These are phyloP conservation scores for Microcyclosporella mali DNA, from an alignment of 2,329 filamentous ascomycete genomes.

Conservation along the genomic window DNA sequence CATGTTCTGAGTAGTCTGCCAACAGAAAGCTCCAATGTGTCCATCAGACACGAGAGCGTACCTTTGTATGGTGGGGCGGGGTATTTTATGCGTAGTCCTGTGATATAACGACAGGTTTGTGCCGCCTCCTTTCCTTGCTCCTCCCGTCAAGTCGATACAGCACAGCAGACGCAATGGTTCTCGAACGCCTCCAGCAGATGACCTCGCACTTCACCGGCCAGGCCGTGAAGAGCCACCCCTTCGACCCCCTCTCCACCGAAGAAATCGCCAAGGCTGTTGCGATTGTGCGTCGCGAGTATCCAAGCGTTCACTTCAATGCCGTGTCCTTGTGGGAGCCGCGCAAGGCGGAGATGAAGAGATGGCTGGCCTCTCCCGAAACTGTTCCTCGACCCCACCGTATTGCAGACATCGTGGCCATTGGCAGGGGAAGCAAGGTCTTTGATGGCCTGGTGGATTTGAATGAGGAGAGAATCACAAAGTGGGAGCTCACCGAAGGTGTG, in stretches of 20 bases:
- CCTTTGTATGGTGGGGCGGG: not conserved
- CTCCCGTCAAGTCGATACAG: not conserved
- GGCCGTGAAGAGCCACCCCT: slow-evolving; percentile 56
- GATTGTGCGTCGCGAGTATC: slow-evolving; percentile 63
- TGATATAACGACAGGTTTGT: not conserved
- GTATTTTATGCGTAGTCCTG: not conserved
- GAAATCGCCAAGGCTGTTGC: slow-evolving; percentile 70
- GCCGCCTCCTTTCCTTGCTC: not conserved
- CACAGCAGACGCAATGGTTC: slow-evolving; percentile 21
- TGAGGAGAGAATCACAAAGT: slow-evolving; percentile 60
- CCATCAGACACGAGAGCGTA: not conserved
- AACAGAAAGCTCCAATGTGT: slow-evolving; percentile 1
- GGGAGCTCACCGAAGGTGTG: slow-evolving; percentile 68
- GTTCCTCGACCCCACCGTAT: slow-evolving; percentile 60
- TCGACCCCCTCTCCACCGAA: slow-evolving; percentile 65
- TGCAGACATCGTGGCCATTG: slow-evolving; percentile 79
- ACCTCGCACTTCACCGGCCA: slow-evolving; percentile 55
- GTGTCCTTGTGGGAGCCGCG: slow-evolving; percentile 78
- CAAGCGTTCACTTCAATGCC: slow-evolving; percentile 75
- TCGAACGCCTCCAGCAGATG: slow-evolving; percentile 37
- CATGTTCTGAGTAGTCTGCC: not conserved
- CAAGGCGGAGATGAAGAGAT: slow-evolving; percentile 75
- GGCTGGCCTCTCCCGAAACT: slow-evolving; percentile 61
- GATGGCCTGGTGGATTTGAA: slow-evolving; percentile 75
- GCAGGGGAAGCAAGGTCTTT: slow-evolving; percentile 68